Percentiles rank a stretch among this genome's conserved stretches.
Evolutionary conservation across 495 filamentous ascomycete genomes (phyloP).

Genomic region (Daldinia bambusicola): DNA sequence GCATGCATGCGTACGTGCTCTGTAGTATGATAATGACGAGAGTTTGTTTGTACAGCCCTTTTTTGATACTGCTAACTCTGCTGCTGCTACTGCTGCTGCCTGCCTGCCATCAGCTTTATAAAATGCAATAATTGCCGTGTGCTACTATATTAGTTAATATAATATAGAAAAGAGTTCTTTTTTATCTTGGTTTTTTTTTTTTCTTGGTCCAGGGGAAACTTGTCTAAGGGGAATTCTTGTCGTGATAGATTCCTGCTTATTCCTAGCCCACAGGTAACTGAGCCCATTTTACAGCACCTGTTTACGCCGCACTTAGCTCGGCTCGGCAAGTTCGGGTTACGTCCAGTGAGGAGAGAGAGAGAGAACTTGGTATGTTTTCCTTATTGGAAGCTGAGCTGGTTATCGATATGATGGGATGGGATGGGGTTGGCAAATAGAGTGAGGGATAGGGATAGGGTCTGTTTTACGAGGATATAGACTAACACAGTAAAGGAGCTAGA

Average conservation of each 20-base stretch:
- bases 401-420: constrained; percentile 18
- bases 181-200: neutral
- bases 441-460: neutral
- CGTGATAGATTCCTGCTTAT: neutral
- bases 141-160: constrained; percentile 34
- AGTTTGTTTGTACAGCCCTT: constrained; percentile 28
- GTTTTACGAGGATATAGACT: constrained; percentile 4
- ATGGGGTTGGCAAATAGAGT: neutral
- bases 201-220: neutral
- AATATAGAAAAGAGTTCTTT: constrained; percentile 3
- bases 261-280: neutral
- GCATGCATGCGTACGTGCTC: constrained; percentile 11
- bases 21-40: constrained; percentile 40
- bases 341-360: neutral
- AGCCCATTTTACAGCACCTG: neutral
- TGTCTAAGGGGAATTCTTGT: neutral
- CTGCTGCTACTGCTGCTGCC: no score
- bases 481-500: neutral
- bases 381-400: constrained; percentile 8
- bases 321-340: constrained; percentile 9
- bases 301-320: constrained; percentile 16
- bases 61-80: constrained; percentile 22
- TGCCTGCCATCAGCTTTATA: constrained; percentile 9
- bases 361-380: constrained; percentile 8
- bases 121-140: constrained; percentile 11